Evolutionary conservation across 306 rosid species (phyloP).

Genomic region (Gynostemma pentaphyllum): DNA sequence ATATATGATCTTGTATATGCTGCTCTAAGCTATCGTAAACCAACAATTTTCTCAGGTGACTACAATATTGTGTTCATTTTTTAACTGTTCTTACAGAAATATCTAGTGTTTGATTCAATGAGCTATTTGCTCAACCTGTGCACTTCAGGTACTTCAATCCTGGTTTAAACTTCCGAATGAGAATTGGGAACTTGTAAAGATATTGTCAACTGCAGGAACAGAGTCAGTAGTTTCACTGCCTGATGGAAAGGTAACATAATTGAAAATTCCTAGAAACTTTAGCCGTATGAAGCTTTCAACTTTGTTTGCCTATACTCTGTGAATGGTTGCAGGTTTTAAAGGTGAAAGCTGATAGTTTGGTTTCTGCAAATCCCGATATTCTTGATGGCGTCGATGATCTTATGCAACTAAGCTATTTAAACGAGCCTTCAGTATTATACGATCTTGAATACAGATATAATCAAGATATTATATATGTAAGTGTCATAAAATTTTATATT

Average conservation of each 20-base stretch:
- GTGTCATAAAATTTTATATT: conserved; percentile 19
- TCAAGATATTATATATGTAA: conserved; percentile 80
- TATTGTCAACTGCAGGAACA: conserved; percentile 46
- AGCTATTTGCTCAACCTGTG: neutral
- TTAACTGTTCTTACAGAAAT: neutral
- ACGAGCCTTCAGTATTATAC: conserved; percentile 87
- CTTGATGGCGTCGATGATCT: conserved; percentile 98
- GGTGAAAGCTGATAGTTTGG: conserved; percentile 60
- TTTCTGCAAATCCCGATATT: conserved; percentile 92
- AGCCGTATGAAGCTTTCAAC: neutral
- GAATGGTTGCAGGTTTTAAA: conserved; percentile 47
- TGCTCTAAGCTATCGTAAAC: neutral
- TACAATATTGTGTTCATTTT: neutral
- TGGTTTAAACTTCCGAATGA: conserved; percentile 91
- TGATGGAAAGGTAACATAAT: conserved; percentile 60
- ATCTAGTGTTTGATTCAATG: neutral
- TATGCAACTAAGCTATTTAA: conserved; percentile 97
- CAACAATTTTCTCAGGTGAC: neutral
- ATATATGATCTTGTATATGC: neutral
- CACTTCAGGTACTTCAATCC: conserved; percentile 64
- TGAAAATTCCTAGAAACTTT: conserved; percentile 3
- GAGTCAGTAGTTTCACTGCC: conserved; percentile 66
- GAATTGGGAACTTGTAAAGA: conserved; percentile 73
- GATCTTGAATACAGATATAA: conserved; percentile 83
- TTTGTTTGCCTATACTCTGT: neutral